Percentiles rank a stretch among this genome's conserved stretches.
phyloP scores from a whole-genome alignment of 2,329 filamentous ascomycete genomes.

The Penicillium sp. region DNA sequence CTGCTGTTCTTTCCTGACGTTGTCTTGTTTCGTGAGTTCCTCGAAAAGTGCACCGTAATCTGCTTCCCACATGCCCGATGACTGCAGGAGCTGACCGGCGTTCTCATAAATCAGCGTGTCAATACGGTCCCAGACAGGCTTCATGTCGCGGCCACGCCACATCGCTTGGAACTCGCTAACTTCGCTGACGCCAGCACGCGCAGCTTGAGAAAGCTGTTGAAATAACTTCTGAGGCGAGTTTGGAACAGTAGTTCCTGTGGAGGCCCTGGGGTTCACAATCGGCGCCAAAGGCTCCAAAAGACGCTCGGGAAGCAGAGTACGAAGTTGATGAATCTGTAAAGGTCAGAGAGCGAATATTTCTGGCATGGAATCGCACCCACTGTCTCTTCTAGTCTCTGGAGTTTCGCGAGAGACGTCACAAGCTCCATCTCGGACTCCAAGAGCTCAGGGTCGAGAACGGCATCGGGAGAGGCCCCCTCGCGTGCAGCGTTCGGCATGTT shows the following conservation, averaged over 20 bases:
- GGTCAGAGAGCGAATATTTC: constrained; percentile 8
- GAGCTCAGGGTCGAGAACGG: constrained; percentile 15
- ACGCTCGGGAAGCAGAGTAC: constrained; percentile 47
- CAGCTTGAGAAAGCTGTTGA: constrained; percentile 40
- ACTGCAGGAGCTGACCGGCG: constrained; percentile 42
- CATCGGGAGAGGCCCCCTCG: background rate
- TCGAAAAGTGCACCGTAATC: constrained; percentile 46
- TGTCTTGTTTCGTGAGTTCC: constrained; percentile 36
- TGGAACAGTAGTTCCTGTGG: constrained; percentile 27
- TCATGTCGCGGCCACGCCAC: constrained; percentile 48
- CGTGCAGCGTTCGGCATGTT: background rate
- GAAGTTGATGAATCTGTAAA: constrained; percentile 48
- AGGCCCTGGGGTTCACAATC: constrained; percentile 40
- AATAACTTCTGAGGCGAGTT: constrained; percentile 43
- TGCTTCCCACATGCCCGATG: constrained; percentile 45
- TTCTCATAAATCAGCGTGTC: constrained; percentile 43
- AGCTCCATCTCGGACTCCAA: constrained; percentile 44
- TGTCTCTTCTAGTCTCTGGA: constrained; percentile 45
- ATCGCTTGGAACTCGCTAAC: constrained; percentile 44
- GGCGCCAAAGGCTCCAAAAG: constrained; percentile 46
- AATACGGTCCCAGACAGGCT: constrained; percentile 44
- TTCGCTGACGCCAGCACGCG: constrained; percentile 41
- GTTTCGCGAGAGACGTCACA: constrained; percentile 45
- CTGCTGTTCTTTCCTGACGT: constrained; percentile 31
- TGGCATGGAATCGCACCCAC: constrained; percentile 20